Evolutionary conservation across 192 early-diverging fungal species (phyloP).

Genomic region (Kappamyces sp.): DNA sequence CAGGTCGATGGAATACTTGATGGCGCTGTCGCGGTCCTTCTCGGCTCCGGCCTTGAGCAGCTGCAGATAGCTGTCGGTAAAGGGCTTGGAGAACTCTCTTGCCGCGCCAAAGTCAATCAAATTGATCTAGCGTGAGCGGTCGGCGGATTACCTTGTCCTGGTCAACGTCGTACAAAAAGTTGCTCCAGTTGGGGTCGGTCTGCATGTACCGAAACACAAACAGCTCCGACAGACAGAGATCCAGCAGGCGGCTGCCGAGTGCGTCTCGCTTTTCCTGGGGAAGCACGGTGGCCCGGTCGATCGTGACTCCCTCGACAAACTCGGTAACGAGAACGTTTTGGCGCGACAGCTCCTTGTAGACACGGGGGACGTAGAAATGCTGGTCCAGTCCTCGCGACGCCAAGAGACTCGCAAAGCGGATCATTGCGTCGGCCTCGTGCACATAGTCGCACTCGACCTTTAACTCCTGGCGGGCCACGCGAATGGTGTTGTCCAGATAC

Average conservation of each 20-base stretch:
- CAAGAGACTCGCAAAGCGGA: conserved; percentile 60
- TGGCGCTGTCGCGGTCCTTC: conserved; percentile 66
- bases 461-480: conserved; percentile 81
- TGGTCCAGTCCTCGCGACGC: conserved; percentile 37
- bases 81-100: conserved; percentile 66
- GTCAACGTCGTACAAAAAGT: conserved; percentile 79
- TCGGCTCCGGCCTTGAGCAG: conserved; percentile 67
- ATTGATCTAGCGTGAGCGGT: conserved; percentile 46
- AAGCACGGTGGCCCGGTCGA: conserved; percentile 55
- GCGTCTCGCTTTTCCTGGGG: conserved; percentile 51
- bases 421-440: conserved; percentile 76
- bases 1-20: conserved; percentile 70
- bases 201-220: conserved; percentile 96
- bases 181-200: conserved; percentile 99
- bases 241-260: conserved; percentile 69
- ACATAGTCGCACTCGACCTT: conserved; percentile 90
- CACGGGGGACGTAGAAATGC: conserved; percentile 57
- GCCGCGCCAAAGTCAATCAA: conserved; percentile 95
- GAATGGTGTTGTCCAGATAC: conserved; percentile 94
- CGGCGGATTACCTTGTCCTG: conserved; percentile 40
- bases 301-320: conserved; percentile 64
- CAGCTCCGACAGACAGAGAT: conserved; percentile 80
- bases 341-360: conserved; percentile 64
- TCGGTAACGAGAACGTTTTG: conserved; percentile 73
- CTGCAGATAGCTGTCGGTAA: conserved; percentile 69